Conservation (phyloP, 2,329 filamentous ascomycete species). For the Orbilia quercus region DNA sequence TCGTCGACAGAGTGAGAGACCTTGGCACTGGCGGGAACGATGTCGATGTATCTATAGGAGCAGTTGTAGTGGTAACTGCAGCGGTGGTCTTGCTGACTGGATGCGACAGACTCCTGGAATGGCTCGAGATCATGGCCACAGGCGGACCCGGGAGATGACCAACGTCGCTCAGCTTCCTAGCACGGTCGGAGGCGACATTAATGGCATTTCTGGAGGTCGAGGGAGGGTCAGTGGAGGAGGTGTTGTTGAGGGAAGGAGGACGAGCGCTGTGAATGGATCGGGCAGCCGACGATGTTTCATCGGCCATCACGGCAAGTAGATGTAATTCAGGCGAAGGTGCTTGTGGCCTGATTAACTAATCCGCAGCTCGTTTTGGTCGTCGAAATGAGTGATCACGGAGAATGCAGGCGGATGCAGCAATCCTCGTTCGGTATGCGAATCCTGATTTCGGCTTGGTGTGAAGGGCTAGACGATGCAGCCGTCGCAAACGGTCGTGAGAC, state of each 20-base stretch:
- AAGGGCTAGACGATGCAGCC: neutral
- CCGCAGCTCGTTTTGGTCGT: neutral
- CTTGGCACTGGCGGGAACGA: slow-evolving; percentile 25
- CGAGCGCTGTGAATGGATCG: slow-evolving; percentile 48
- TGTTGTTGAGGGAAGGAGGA: slow-evolving; percentile 25
- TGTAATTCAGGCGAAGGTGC: too few relatives aligned
- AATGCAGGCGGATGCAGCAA: slow-evolving; percentile 6
- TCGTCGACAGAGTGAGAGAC: slow-evolving; percentile 18
- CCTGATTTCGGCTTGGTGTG: slow-evolving; percentile 36
- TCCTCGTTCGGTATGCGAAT: slow-evolving; percentile 25
- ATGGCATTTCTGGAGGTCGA: slow-evolving; percentile 15
- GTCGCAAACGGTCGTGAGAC: slow-evolving; percentile 38
- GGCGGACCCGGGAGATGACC: slow-evolving; percentile 19
- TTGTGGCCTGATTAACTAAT: slow-evolving; percentile 5
- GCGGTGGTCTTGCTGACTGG: slow-evolving; percentile 51
- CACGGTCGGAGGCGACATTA: slow-evolving; percentile 14
- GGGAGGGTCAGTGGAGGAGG: slow-evolving; percentile 17
- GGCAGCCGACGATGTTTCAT: slow-evolving; percentile 55
- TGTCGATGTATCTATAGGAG: slow-evolving; percentile 17
- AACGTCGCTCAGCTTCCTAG: slow-evolving; percentile 28
- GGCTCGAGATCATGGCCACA: slow-evolving; percentile 39
- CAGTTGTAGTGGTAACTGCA: neutral
- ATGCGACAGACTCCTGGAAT: slow-evolving; percentile 53
- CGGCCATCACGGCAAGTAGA: slow-evolving; percentile 42
- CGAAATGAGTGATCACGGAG: slow-evolving; percentile 23